Evolutionary conservation across 2,329 filamentous ascomycete genomes (phyloP).

Genomic region (Aureobasidium sp.): DNA sequence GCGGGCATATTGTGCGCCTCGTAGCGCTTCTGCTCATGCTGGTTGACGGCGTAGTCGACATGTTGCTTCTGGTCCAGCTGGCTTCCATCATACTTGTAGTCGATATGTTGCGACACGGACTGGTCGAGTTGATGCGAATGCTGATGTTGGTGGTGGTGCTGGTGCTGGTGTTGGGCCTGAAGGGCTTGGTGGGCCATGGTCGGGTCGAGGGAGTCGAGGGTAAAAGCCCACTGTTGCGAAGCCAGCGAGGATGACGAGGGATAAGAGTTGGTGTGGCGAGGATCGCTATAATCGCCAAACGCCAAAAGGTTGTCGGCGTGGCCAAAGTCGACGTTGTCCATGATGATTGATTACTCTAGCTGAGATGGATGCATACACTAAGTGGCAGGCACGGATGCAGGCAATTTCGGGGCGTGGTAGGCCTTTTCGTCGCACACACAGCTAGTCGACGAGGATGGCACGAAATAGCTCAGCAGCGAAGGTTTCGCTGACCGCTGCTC

Average conservation of each 20-base stretch:
- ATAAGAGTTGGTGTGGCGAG: slow-evolving; percentile 19
- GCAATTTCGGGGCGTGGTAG: neutral
- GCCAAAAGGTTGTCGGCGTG: slow-evolving; percentile 32
- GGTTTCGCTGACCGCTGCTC: slow-evolving; percentile 9
- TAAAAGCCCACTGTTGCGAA: slow-evolving; percentile 1
- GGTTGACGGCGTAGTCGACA: neutral
- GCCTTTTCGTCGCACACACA: slow-evolving; percentile 4
- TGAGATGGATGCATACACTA: neutral
- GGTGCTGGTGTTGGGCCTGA: slow-evolving; percentile 17
- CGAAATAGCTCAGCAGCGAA: slow-evolving; percentile 2
- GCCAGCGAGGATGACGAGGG: slow-evolving; percentile 17
- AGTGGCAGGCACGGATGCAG: neutral
- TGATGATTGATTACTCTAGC: slow-evolving; percentile 15
- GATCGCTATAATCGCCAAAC: slow-evolving; percentile 30
- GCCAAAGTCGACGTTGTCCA: slow-evolving; percentile 36
- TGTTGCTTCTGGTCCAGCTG: slow-evolving; percentile 23
- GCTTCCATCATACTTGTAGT: slow-evolving; percentile 11
- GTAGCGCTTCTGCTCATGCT: slow-evolving; percentile 1
- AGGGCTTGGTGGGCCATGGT: slow-evolving; percentile 14
- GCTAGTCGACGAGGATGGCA: neutral
- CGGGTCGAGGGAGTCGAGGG: slow-evolving; percentile 24
- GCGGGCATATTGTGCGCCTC: slow-evolving; percentile 20
- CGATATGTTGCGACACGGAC: slow-evolving; percentile 2
- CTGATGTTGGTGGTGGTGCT: slow-evolving; percentile 14
- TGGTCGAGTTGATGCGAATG: slow-evolving; percentile 9